These are phyloP conservation scores for Penicillium crystallinum DNA, from an alignment of 495 filamentous ascomycete genomes.

Conservation along the genomic window DNA sequence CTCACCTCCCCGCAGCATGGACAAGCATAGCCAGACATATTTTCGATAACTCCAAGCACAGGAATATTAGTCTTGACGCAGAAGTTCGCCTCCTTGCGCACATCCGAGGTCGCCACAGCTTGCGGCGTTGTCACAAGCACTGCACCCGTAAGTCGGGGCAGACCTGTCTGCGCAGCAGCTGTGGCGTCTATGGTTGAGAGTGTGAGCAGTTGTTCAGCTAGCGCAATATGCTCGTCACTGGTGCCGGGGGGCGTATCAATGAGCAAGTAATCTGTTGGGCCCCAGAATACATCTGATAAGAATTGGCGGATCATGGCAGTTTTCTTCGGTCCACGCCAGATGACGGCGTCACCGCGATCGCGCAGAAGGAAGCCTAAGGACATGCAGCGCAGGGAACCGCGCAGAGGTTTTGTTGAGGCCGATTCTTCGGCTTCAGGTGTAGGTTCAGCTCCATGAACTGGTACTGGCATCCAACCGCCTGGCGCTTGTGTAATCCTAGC, in stretches of 20 bases:
- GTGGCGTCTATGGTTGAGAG: slow-evolving; percentile 35
- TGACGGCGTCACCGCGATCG: slow-evolving; percentile 78
- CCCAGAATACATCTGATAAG: slow-evolving; percentile 88
- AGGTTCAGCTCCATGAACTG: slow-evolving; percentile 55
- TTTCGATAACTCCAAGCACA: slow-evolving; percentile 88
- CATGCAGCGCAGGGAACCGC: slow-evolving; percentile 78
- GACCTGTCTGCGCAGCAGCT: slow-evolving; percentile 8
- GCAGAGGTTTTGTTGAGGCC: slow-evolving; percentile 9
- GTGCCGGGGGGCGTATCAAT: slow-evolving; percentile 96
- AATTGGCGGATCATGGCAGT: slow-evolving; percentile 99
- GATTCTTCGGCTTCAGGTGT: background rate
- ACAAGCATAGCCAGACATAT: slow-evolving; percentile 96
- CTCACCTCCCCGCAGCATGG: slow-evolving; percentile 92
- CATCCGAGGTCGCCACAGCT: slow-evolving; percentile 87
- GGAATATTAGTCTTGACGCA: slow-evolving; percentile 79
- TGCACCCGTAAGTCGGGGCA: slow-evolving; percentile 64
- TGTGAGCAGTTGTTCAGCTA: slow-evolving; percentile 76
- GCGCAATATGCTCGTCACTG: slow-evolving; percentile 93
- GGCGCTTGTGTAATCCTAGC: slow-evolving; percentile 86
- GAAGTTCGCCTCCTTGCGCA: slow-evolving; percentile 95
- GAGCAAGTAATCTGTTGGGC: slow-evolving; percentile 77
- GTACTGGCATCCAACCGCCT: slow-evolving; percentile 83
- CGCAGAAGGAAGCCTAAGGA: slow-evolving; percentile 87
- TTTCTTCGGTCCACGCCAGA: slow-evolving; percentile 98
- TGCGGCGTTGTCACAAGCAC: slow-evolving; percentile 96